Base-by-base conservation (phyloP, 257 asterid genomes). In the Fraxinus quadrangulata region DNA sequence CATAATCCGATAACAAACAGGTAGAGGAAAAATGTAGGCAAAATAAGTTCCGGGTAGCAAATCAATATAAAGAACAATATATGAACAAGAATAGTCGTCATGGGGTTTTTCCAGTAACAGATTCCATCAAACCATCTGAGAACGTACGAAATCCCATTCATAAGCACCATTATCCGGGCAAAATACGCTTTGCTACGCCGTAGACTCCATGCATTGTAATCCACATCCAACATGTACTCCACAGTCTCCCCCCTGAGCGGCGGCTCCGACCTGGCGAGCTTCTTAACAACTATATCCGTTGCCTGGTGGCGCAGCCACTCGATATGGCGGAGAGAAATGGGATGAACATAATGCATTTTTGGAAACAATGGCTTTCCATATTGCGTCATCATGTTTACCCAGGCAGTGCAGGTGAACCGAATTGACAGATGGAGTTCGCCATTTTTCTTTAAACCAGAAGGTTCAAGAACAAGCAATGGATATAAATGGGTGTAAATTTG, bases 301-400 rank as follows among this genome's bases (percentile, higher is more conserved):
- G 98, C 98, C 78, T 94, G 97, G 85, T 92, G 96, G 71, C 98
- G 86, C 6, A 94, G 89, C 97, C 95, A 90, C 54, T 92, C 97
- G 2, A 92, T 89, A 84, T 94, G 97, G 80, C 96, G 77, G 9
- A 90, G 94, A 0, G 97, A 87, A 30, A 94, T 85, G 0, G 97
- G 97, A 33, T 90, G 90, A 34, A 91, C 87, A 34, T 91, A 91
- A 77, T 94, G 98, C 97, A 94, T 90, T 77, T 92, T 92, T 0
- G 97, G 98, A 68, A 94, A 92, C 81, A 92, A 81, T 0, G 98
- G 98, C 73, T 80, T 86, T 2, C 92, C 80, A 49, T 94, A 94
- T 33, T 89, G 96, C 1, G 90, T 77, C 79, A 94, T 73, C 96
- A 91, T 92, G 84, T 94, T 94, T 37, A 72, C 90, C 97, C 96